Percentiles rank a stretch among this genome's conserved stretches.
Evolutionary conservation across 331 rosid genomes (phyloP).

Genomic region (Acacia pycnantha): DNA sequence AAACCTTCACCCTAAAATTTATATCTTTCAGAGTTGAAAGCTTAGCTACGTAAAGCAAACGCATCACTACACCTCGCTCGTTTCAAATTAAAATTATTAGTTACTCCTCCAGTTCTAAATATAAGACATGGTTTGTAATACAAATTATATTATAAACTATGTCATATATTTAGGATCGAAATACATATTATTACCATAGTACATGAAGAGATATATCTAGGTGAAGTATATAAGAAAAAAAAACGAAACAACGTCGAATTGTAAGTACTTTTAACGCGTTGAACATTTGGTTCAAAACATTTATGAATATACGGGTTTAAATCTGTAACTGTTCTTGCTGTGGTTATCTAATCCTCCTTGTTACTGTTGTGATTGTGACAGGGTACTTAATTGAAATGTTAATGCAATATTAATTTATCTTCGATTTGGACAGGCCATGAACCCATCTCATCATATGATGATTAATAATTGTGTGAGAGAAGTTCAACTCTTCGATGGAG

Average conservation of each 20-base stretch:
- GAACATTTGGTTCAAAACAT: not conserved
- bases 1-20: not conserved
- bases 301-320: not conserved
- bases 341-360: not conserved
- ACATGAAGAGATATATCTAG: not conserved
- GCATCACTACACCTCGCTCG: too few species aligned
- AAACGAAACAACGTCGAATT: not conserved
- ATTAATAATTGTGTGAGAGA: not conserved
- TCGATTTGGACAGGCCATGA: not conserved
- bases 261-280: not conserved
- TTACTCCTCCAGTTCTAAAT: too few species aligned
- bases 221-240: not conserved
- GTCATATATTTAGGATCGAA: too few species aligned
- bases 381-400: not conserved
- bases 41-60: not conserved
- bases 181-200: not conserved
- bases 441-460: not conserved
- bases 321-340: not conserved
- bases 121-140: too few species aligned
- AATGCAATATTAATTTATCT: not conserved
- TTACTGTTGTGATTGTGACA: constrained; percentile 2
- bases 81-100: too few species aligned
- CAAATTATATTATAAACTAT: too few species aligned
- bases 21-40: not conserved
- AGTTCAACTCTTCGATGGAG: not conserved